These are phyloP conservation scores for Taphrina populina DNA, from an alignment of 1,139 yeast species.

Conservation along the genomic window DNA sequence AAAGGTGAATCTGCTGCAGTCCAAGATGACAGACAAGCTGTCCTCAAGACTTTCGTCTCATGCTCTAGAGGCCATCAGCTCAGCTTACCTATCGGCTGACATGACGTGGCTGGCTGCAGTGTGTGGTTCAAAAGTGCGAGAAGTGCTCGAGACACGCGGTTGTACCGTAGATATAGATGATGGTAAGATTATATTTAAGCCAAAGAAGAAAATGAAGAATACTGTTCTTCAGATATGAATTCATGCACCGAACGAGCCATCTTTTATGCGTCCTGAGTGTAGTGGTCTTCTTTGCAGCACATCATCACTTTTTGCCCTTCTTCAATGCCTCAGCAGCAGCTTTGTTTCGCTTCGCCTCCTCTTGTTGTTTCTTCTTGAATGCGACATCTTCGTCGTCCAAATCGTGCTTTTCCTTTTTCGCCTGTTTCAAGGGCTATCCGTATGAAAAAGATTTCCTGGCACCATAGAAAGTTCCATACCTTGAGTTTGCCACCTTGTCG, in stretches of 20 bases:
- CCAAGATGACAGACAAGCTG: neutral
- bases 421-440: slow-evolving; percentile 31
- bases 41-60: neutral
- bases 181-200: too few relatives aligned
- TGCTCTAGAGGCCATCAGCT: neutral
- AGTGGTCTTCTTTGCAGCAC: too few relatives aligned
- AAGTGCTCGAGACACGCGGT: too few relatives aligned
- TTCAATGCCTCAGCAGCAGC: slow-evolving; percentile 32
- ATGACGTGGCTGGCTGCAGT: slow-evolving; percentile 13
- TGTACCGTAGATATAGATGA: too few relatives aligned
- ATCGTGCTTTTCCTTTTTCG: slow-evolving; percentile 30
- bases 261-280: too few relatives aligned
- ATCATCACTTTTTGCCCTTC: slow-evolving; percentile 30
- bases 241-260: too few relatives aligned
- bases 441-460: too few relatives aligned
- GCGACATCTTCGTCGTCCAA: slow-evolving; percentile 34
- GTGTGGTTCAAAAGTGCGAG: too few relatives aligned
- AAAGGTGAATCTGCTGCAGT: neutral
- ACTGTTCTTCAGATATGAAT: too few relatives aligned
- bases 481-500: slow-evolving; percentile 36
- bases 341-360: slow-evolving; percentile 34
- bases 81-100: slow-evolving; percentile 5
- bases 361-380: slow-evolving; percentile 35
- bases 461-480: too few relatives aligned
- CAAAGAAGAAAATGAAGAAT: too few relatives aligned